Evolutionary conservation across 768 basidiomycete genomes (phyloP).

Genomic region (Pholiota microspora): DNA sequence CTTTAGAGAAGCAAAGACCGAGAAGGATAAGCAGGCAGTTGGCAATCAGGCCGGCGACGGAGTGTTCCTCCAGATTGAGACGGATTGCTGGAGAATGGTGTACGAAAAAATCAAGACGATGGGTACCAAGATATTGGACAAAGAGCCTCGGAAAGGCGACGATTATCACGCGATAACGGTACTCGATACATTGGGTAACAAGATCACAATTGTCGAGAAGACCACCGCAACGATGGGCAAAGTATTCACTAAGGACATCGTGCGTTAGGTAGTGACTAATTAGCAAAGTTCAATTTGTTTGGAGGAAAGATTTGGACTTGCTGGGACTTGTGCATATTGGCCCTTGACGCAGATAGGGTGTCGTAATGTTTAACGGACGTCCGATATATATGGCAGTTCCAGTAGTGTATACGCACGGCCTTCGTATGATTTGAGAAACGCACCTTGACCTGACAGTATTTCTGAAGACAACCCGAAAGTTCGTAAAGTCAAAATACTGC

Average conservation of each 20-base stretch:
- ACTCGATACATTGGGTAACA: slow-evolving; percentile 18
- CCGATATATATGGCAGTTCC: no score
- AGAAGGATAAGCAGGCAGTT: slow-evolving; percentile 15
- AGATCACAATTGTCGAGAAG: slow-evolving; percentile 17
- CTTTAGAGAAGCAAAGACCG: slow-evolving; percentile 14
- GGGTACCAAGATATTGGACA: slow-evolving; percentile 14
- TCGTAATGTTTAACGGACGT: no score
- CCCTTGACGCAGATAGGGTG: no score
- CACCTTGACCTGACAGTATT: background rate
- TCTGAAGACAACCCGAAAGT: background rate
- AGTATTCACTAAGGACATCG: slow-evolving; percentile 18
- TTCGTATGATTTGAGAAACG: no score
- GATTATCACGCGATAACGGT: slow-evolving; percentile 15
- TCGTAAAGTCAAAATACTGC: slow-evolving; percentile 6
- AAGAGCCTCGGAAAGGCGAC: slow-evolving; percentile 15
- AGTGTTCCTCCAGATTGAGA: slow-evolving; percentile 19
- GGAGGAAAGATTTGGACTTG: background rate
- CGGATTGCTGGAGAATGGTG: slow-evolving; percentile 16
- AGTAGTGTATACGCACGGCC: no score
- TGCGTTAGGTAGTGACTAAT: slow-evolving; percentile 1
- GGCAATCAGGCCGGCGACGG: slow-evolving; percentile 20
- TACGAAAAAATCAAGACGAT: slow-evolving; percentile 18
- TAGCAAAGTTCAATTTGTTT: background rate
- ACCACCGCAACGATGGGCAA: slow-evolving; percentile 17
- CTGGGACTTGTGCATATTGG: background rate